Evolutionary conservation across 305 asterid genomes (phyloP), one percentile per base, ranked within the genome.

Genomic region (Lippia alba): DNA sequence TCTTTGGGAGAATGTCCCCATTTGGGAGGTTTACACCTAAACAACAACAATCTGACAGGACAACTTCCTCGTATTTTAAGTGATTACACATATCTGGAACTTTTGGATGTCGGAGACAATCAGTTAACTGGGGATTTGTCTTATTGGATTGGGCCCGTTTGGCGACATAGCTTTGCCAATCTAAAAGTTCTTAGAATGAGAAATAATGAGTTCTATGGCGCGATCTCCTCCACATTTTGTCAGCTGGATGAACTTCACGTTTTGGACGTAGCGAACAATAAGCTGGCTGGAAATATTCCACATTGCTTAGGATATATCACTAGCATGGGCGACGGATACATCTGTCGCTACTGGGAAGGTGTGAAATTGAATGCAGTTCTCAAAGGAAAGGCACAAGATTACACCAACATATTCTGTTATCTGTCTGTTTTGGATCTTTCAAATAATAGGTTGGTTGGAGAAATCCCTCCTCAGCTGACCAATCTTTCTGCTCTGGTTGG

Each of bases 71-170:
- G 14, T 49, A 33, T 50, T 30, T 18, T 64, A 3, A 44, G 8
- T 4, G 64, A 64, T 56, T 62, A 70, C 48, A 53, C 48, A 34
- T 0, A 1, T 5, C 12, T 70, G 14, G 5, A 1, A 3, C 0
- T 20, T 16, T 11, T 70, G 24, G 75, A 70, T 49, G 55, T 70
- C 34, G 61, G 61, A 17, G 55, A 36, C 2, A 70, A 70, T 41
- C 17, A 4, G 19, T 11, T 70, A 19, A 3, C 51, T 1, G 75
- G 75, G 12, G 36, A 19, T 1, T 6, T 60, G 16, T 61, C 61
- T 33, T 32, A 17, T 48, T 70, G 75, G 75, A 60, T 70, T 34
- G 74, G 74, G 18, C 17, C 50, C 30, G 30, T 24, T 24, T 1
- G 30, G 30, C 2, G 30, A 3, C 1, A 24, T 0, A 5, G 48